A percentile compares a stretch with the other conserved stretches of the same genome.
These are phyloP conservation scores for Penicillium capsulatum DNA, from an alignment of 2,329 filamentous ascomycete species.

Conservation along the genomic window DNA sequence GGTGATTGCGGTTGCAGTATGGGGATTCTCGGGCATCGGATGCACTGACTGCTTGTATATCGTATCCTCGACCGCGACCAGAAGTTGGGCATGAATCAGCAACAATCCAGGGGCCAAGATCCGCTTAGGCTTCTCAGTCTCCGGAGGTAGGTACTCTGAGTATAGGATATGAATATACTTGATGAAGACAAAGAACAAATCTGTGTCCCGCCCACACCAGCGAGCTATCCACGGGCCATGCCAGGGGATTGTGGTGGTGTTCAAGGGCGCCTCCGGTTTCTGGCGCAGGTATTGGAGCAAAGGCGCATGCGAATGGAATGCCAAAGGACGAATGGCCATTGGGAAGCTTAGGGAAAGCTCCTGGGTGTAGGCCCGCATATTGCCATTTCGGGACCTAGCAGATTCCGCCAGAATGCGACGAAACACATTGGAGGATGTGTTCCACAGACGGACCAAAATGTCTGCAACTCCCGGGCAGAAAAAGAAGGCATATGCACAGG, in stretches of 20 bases:
- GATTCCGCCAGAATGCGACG: constrained; percentile 68
- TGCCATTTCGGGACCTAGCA: constrained; percentile 54
- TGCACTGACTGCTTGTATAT: constrained; percentile 65
- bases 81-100: constrained; percentile 74
- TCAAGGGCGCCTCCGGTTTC: constrained; percentile 62
- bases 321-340: constrained; percentile 57
- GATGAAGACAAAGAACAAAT: constrained; percentile 85
- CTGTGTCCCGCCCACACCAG: constrained; percentile 83
- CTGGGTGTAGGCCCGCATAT: constrained; percentile 52
- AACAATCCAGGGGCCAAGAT: constrained; percentile 71
- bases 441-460: constrained; percentile 77
- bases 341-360: constrained; percentile 69
- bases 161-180: constrained; percentile 81
- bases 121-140: constrained; percentile 52
- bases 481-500: constrained; percentile 88
- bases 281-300: constrained; percentile 59
- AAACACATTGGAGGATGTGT: constrained; percentile 62
- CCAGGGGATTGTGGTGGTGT: constrained; percentile 73
- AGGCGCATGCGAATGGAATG: constrained; percentile 59
- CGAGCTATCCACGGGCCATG: constrained; percentile 77
- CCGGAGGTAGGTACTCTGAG: constrained; percentile 64
- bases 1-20: constrained; percentile 52
- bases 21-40: constrained; percentile 46
- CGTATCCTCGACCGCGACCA: constrained; percentile 74
- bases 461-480: constrained; percentile 85